A percentile compares a stretch with the other conserved stretches of the same genome.
Conservation (phyloP, 1,139 yeast genomes). For the Lizanozyma gosingica region DNA sequence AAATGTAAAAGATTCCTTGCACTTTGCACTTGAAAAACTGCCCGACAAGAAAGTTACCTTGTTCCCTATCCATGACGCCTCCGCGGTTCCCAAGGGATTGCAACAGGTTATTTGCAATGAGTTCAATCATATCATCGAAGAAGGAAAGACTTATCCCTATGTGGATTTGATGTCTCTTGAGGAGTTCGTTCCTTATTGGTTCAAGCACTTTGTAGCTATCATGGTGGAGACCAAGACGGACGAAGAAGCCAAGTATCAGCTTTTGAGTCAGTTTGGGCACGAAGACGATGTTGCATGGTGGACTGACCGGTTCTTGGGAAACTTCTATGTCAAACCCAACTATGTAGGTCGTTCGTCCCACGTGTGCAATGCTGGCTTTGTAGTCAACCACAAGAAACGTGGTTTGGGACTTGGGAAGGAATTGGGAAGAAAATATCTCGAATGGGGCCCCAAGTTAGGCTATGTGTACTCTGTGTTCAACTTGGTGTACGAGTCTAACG, state of each 20-base stretch:
- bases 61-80: conserved; percentile 20
- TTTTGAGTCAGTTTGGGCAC: not conserved
- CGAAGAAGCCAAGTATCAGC: conserved; percentile 4
- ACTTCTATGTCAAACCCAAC: conserved; percentile 71
- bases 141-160: conserved; percentile 45
- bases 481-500: conserved; percentile 65
- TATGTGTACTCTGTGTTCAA: conserved; percentile 76
- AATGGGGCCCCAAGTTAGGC: conserved; percentile 64
- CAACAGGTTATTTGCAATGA: conserved; percentile 25
- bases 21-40: not conserved
- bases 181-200: conserved; percentile 34
- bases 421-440: conserved; percentile 51
- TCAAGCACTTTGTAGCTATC: conserved; percentile 36
- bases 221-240: conserved; percentile 16
- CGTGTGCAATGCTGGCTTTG: conserved; percentile 72
- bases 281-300: conserved; percentile 26
- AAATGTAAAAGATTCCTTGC: not conserved
- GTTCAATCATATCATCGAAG: conserved; percentile 38
- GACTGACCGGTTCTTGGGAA: conserved; percentile 41
- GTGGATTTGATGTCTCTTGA: conserved; percentile 16
- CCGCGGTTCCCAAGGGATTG: conserved; percentile 27
- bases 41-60: conserved; percentile 18
- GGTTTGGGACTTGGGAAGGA: conserved; percentile 56
- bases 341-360: conserved; percentile 72
- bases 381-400: conserved; percentile 47